phyloP scores from a whole-genome alignment of 768 basidiomycete species.

The Amanita molliuscula region DNA sequence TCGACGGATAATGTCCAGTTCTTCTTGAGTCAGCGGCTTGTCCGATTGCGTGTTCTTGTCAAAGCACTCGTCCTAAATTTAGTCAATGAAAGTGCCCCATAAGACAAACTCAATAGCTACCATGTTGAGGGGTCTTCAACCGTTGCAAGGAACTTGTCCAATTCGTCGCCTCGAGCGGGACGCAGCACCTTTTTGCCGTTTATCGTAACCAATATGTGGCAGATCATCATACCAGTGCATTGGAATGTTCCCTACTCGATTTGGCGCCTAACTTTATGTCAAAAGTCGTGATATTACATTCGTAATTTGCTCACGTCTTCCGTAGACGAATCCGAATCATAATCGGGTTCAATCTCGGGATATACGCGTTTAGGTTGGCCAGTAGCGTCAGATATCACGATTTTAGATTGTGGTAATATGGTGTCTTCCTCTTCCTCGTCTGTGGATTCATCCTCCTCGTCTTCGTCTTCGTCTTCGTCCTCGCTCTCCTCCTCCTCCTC shows the following conservation, averaged over 20 bases:
- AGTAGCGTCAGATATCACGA: conserved; percentile 69
- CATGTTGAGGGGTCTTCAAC: conserved; percentile 88
- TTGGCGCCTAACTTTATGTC: conserved; percentile 55
- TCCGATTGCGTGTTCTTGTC: conserved; percentile 83
- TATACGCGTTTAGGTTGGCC: conserved; percentile 77
- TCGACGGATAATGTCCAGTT: conserved; percentile 89
- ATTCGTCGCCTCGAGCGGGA: conserved; percentile 90
- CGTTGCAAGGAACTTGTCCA: conserved; percentile 92
- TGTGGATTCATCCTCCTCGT: conserved; percentile 28
- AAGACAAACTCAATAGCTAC: conserved; percentile 30
- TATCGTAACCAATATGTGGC: conserved; percentile 95
- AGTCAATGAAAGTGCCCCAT: neutral
- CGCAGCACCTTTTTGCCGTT: conserved; percentile 90
- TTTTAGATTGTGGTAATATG: conserved; percentile 55
- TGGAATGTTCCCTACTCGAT: conserved; percentile 90
- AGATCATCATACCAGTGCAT: conserved; percentile 99
- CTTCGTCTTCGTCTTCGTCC: too few relatives aligned
- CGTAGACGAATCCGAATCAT: conserved; percentile 86
- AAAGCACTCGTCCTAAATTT: conserved; percentile 71
- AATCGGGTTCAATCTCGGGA: conserved; percentile 83
- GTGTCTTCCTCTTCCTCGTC: conserved; percentile 23
- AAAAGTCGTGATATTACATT: neutral
- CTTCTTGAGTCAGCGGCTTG: conserved; percentile 78
- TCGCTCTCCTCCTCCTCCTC: conserved; percentile 20
- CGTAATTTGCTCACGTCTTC: conserved; percentile 59